phyloP scores from a whole-genome alignment of 1,284 basidiomycete genomes.

The Cystobasidium pallidum region DNA sequence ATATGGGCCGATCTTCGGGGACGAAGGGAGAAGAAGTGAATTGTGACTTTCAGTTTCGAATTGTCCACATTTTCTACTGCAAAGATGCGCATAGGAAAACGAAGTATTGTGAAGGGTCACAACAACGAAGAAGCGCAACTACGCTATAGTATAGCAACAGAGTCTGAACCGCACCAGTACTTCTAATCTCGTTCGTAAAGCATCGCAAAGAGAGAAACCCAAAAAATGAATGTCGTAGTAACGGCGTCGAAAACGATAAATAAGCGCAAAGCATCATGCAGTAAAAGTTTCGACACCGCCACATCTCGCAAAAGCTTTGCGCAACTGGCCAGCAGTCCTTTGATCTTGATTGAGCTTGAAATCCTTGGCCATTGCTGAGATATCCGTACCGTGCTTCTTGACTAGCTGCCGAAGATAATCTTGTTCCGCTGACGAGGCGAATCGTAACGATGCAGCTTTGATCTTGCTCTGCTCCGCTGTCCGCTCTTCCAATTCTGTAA shows the following conservation, averaged over 20 bases:
- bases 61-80: too few species aligned
- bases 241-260: neutral
- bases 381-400: slow-evolving; percentile 71
- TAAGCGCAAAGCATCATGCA: neutral
- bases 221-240: neutral
- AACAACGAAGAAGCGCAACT: too few species aligned
- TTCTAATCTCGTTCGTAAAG: neutral
- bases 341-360: slow-evolving; percentile 79
- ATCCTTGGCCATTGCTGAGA: slow-evolving; percentile 77
- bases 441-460: slow-evolving; percentile 24
- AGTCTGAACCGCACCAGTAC: neutral
- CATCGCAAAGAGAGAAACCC: neutral
- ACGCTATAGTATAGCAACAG: too few species aligned
- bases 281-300: slow-evolving; percentile 25
- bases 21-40: neutral
- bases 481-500: slow-evolving; percentile 20
- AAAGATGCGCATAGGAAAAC: too few species aligned
- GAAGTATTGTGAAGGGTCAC: too few species aligned
- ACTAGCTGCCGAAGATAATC: slow-evolving; percentile 71
- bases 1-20: slow-evolving; percentile 2
- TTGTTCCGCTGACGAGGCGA: slow-evolving; percentile 61
- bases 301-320: slow-evolving; percentile 51
- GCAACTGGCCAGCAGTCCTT: slow-evolving; percentile 81
- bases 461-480: neutral
- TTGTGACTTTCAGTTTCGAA: too few species aligned